Percentiles rank a stretch among this genome's conserved stretches.
These are phyloP conservation scores for Jacaranda copaia DNA, from an alignment of 257 asterid genomes.

Conservation along the genomic window DNA sequence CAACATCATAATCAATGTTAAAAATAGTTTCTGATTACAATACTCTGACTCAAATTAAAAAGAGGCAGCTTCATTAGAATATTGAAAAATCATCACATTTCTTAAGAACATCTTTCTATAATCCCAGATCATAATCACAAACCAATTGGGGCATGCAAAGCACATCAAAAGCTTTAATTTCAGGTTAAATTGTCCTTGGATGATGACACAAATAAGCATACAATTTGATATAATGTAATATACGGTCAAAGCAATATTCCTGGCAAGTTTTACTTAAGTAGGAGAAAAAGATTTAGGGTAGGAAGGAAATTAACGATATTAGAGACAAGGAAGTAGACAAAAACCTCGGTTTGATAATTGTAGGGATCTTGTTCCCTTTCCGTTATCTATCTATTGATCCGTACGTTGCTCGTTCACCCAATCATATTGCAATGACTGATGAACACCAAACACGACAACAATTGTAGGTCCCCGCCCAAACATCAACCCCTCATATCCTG, in stretches of 20 bases:
- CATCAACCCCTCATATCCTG: slow-evolving; percentile 40
- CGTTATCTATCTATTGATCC: slow-evolving; percentile 47
- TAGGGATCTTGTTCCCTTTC: slow-evolving; percentile 60
- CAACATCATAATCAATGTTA: no score
- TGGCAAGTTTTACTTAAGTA: not conserved
- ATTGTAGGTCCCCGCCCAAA: slow-evolving; percentile 50
- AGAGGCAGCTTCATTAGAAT: no score
- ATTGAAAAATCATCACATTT: no score
- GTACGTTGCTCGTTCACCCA: slow-evolving; percentile 52
- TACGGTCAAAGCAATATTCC: not conserved
- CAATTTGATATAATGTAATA: not conserved
- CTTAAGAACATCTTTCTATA: no score
- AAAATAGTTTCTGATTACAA: no score
- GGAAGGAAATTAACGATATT: not conserved
- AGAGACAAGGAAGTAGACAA: slow-evolving; percentile 56
- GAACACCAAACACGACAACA: slow-evolving; percentile 50
- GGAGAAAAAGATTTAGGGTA: not conserved
- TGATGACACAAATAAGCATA: no score
- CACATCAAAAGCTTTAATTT: not conserved
- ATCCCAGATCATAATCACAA: no score
- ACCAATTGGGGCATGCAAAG: no score
- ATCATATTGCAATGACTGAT: slow-evolving; percentile 51
- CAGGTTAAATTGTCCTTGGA: not conserved
- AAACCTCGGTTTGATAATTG: slow-evolving; percentile 50
- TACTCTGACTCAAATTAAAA: no score